Evolutionary conservation across 345 rosid genomes (phyloP).

Genomic region (Euphorbia tirucalli): DNA sequence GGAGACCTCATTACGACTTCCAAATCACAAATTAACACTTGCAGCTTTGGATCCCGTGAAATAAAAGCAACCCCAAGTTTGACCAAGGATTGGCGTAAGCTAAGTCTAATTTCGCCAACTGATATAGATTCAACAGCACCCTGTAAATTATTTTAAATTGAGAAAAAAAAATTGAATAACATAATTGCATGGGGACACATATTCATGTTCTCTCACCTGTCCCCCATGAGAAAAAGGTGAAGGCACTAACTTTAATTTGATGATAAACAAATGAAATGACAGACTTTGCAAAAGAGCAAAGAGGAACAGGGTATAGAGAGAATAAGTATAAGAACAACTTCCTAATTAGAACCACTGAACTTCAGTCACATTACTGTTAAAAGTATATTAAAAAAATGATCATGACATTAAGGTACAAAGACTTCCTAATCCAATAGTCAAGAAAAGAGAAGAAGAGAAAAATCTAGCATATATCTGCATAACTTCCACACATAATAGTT

Average conservation of each 20-base stretch:
- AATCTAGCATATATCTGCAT: not conserved
- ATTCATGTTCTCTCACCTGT: not conserved
- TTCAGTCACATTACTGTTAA: not conserved
- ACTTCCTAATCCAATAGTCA: not conserved
- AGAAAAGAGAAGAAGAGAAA: not conserved
- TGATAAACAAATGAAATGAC: conserved; percentile 7
- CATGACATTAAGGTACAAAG: not conserved
- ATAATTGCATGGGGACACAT: not conserved
- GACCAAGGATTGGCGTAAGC: conserved; percentile 90
- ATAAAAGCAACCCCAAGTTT: conserved; percentile 87
- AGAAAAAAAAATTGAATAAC: conserved; percentile 9
- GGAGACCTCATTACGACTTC: conserved; percentile 83
- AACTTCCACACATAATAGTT: not conserved
- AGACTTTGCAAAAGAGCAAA: not conserved
- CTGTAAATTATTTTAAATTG: conserved; percentile 46
- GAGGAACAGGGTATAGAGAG: not conserved
- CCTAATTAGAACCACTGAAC: not conserved
- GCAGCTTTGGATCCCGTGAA: conserved; percentile 90
- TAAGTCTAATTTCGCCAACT: conserved; percentile 83
- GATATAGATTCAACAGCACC: conserved; percentile 91
- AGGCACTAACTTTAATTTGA: not conserved
- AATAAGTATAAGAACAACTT: not conserved
- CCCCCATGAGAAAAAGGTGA: not conserved
- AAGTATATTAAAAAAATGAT: not conserved
- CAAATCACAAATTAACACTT: conserved; percentile 73